Base-by-base conservation (phyloP, 2,329 filamentous ascomycete species). In the Metarhizium rileyi region DNA sequence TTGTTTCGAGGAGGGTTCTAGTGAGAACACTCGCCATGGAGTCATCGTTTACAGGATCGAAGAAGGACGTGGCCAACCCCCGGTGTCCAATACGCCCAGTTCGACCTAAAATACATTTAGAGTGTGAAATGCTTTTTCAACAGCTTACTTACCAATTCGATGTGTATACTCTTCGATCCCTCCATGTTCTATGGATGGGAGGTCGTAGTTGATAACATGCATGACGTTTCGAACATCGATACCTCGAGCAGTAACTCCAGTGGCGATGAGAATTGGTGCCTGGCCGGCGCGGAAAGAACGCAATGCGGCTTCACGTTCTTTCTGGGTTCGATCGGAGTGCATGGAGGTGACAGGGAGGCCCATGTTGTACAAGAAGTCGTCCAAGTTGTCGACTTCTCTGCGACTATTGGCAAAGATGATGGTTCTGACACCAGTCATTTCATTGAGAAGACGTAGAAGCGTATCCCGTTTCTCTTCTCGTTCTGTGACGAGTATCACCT, bases 81-180 rank as follows among this genome's bases (percentile, higher is more conserved):
- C 78, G 76, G 57, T 95, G 87, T 2, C 93, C 93, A 61, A 96
- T 96, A 48, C 93, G 88, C 49, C 87, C 93, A 57, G 93, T 98
- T 53, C 93, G 90, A 54, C 93, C 86, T 89, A 20, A 8, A 12
- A 16, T 18, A 35, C 25, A 22, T 20, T 50, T 25, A 22, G 26
- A 23, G 5, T 23, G 41, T 44, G 5, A 38, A 16, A 7, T 6
- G 10, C 35, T 38, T 38, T 1, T n/a, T 20, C 35, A 20, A 18
- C 16, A 20, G 20, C 33, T 12, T 23, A 61, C 75, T 68, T 80
- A 88, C 86, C 93, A 63, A 97, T 97, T 12, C 93, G 88, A 63
- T 98, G 93, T 25, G 86, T 83, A 59, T 97, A 98, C 64, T 97
- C 93, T 45, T 87, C 83, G 50, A 96, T 95, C 2, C 90, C 91